Evolutionary conservation across 2,329 filamentous ascomycete genomes (phyloP).

Genomic region (Penicillium occitanis): DNA sequence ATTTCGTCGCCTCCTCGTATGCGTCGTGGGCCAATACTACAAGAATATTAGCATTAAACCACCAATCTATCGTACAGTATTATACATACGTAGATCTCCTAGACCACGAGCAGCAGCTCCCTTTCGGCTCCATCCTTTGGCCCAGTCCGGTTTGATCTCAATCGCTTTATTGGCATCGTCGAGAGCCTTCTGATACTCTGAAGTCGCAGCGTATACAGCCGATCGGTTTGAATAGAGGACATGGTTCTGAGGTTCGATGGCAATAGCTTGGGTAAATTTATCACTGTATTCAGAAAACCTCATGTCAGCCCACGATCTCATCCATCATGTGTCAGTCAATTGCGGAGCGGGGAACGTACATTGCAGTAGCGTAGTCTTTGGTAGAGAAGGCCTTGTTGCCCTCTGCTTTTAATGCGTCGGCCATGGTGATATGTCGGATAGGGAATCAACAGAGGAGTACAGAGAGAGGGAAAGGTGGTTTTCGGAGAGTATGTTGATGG

Average conservation of each 20-base stretch:
- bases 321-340: background rate
- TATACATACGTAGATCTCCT: slow-evolving; percentile 67
- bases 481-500: slow-evolving; percentile 8
- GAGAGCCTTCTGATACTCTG: slow-evolving; percentile 79
- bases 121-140: slow-evolving; percentile 93
- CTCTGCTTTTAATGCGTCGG: slow-evolving; percentile 86
- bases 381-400: slow-evolving; percentile 98
- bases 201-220: slow-evolving; percentile 81
- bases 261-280: slow-evolving; percentile 93
- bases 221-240: slow-evolving; percentile 98
- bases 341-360: slow-evolving; percentile 63
- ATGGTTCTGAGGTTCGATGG: slow-evolving; percentile 83
- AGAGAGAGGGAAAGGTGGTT: background rate
- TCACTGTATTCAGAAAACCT: slow-evolving; percentile 57
- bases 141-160: slow-evolving; percentile 95
- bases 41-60: slow-evolving; percentile 2
- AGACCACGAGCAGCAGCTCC: slow-evolving; percentile 85
- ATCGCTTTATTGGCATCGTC: slow-evolving; percentile 91
- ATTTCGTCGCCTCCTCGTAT: slow-evolving; percentile 90
- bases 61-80: background rate
- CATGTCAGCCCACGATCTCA: background rate
- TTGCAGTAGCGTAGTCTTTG: slow-evolving; percentile 93
- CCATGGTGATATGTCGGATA: slow-evolving; percentile 48
- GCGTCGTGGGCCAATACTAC: slow-evolving; percentile 79
- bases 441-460: background rate